Evolutionary conservation across 495 filamentous ascomycete genomes (phyloP), one percentile per base, ranked within the genome.

Genomic region (Aspergillus campestris): DNA sequence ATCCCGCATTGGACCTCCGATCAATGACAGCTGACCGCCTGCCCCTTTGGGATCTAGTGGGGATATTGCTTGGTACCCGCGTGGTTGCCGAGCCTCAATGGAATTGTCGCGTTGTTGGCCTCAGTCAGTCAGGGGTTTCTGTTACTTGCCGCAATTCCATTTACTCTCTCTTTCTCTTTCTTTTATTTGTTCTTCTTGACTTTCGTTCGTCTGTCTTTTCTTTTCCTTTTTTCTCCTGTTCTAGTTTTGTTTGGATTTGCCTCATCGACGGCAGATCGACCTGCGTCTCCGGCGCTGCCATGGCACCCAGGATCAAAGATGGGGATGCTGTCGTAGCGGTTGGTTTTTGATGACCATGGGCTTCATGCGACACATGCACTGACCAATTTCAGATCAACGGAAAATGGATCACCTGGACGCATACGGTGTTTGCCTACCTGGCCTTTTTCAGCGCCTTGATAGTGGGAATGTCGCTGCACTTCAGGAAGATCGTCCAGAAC

Each of bases 401-500:
- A 53, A 86, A 85, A 76, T 97, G 89, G 89, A 71, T 99, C 45
- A 83, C 89, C 15, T 92, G 84, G 80, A 59, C 80, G 37, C 94
- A 99, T 69, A 97, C 94, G 9, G 60, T 73, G 37, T 71, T 84
- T 42, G 92, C 91, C 32, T 96, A 94, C 56, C 80, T 82, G 48
- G 94, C 90, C 36, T 99, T 99, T 65, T 56, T 96, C 35, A 89
- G 90, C 60, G 94, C 94, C 43, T 70, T 99, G 50, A 59, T 92
- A 40, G 82, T 94, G 50, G 94, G 94, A 56, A 65, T 84, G 60
- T 82, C 71, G 41, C 71, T 99, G 38, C 94, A 99, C 67, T 96
- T 90, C 65, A 79, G 82, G 53, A 97, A 97, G 74, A 99, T 99
- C 44, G 94, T 99, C 13, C 74, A 95, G 64, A 99, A 99, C 63